These are phyloP conservation scores for Trichoderma atrobrunneum DNA, from an alignment of 2,329 filamentous ascomycete genomes.

Conservation along the genomic window DNA sequence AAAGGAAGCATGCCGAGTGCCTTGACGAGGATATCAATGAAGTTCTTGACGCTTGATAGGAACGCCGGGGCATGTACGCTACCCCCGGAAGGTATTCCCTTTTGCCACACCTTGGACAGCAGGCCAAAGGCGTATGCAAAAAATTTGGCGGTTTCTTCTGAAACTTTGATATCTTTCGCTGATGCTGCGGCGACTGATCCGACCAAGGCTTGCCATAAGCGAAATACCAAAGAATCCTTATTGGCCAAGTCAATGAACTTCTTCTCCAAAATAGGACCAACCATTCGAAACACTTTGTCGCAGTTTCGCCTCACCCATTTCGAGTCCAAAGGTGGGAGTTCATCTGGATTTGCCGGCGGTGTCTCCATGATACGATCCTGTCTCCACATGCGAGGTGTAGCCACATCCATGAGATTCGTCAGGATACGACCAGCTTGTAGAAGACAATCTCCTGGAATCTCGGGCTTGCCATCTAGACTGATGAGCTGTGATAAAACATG, in stretches of 20 bases:
- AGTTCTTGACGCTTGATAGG: constrained; percentile 52
- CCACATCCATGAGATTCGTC: constrained; percentile 63
- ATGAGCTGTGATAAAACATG: constrained; percentile 61
- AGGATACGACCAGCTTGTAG: constrained; percentile 67
- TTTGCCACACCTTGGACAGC: constrained; percentile 65
- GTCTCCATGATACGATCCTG: constrained; percentile 66
- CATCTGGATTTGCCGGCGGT: constrained; percentile 60
- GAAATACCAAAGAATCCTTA: constrained; percentile 50
- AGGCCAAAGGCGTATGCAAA: constrained; percentile 69
- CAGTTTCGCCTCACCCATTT: constrained; percentile 82
- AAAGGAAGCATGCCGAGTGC: constrained; percentile 59
- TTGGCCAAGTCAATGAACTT: constrained; percentile 62
- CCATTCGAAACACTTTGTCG: constrained; percentile 59
- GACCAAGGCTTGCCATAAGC: constrained; percentile 62
- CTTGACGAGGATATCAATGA: constrained; percentile 48
- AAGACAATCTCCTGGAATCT: constrained; percentile 48
- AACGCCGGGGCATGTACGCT: constrained; percentile 47
- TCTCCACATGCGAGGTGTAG: constrained; percentile 64
- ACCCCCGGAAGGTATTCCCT: constrained; percentile 41
- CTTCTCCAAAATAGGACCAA: constrained; percentile 58
- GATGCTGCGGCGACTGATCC: constrained; percentile 64
- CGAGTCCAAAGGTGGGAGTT: constrained; percentile 78
- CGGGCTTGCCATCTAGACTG: constrained; percentile 33
- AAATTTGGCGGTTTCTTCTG: constrained; percentile 76
- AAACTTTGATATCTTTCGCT: constrained; percentile 85